Percentiles rank a stretch among this genome's conserved stretches.
phyloP scores from a whole-genome alignment of 2,329 filamentous ascomycete genomes.

The Talaromyces islandicus region DNA sequence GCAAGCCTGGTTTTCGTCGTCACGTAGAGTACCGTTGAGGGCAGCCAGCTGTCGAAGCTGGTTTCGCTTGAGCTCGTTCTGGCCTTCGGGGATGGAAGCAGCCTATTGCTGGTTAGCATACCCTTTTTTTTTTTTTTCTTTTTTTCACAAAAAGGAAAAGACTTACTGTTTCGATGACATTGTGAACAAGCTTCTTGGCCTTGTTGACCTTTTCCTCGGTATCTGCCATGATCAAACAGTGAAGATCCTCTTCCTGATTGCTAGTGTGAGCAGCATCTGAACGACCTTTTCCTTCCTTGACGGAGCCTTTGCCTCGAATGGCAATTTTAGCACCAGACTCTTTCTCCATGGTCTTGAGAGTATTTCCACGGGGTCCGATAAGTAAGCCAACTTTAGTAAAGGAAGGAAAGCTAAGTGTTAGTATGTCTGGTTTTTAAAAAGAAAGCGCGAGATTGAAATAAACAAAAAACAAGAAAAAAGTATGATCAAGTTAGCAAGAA shows the following conservation, averaged over 20 bases:
- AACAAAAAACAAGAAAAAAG: neutral
- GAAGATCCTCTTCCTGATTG: slow-evolving; percentile 99
- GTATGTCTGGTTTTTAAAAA: slow-evolving; percentile 49
- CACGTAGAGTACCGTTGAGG: slow-evolving; percentile 96
- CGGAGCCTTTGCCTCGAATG: slow-evolving; percentile 97
- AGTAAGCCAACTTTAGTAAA: slow-evolving; percentile 95
- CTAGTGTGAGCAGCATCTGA: slow-evolving; percentile 98
- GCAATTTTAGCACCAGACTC: slow-evolving; percentile 98
- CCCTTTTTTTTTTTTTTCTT: neutral
- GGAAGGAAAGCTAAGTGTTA: slow-evolving; percentile 82
- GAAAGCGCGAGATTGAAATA: slow-evolving; percentile 16
- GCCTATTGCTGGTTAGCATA: slow-evolving; percentile 52
- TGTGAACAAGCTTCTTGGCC: slow-evolving; percentile 96
- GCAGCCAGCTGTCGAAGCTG: slow-evolving; percentile 96
- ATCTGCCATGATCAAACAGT: slow-evolving; percentile 99
- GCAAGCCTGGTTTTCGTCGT: slow-evolving; percentile 98
- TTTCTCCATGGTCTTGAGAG: slow-evolving; percentile 98
- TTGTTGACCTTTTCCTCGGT: slow-evolving; percentile 99
- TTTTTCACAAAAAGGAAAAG: neutral
- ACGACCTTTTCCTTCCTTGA: slow-evolving; percentile 98
- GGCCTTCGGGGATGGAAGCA: slow-evolving; percentile 95
- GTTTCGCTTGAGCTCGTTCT: slow-evolving; percentile 98
- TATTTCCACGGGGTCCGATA: slow-evolving; percentile 99
- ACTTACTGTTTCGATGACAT: slow-evolving; percentile 95
- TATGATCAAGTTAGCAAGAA: slow-evolving; percentile 33